phyloP scores from a whole-genome alignment of 1,139 yeast species.

The Candida sanyaensis region DNA sequence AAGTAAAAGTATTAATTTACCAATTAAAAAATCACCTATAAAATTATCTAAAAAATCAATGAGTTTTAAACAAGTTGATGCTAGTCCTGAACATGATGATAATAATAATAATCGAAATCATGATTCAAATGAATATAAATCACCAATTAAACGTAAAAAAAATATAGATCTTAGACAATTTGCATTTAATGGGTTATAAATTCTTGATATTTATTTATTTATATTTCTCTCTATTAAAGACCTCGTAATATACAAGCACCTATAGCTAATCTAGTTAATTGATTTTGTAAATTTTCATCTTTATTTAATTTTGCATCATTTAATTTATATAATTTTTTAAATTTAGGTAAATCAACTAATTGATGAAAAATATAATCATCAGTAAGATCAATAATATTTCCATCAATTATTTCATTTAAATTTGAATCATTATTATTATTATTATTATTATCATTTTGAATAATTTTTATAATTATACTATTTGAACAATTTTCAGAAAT shows the following conservation, averaged over 20 bases:
- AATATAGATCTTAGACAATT: constrained; percentile 14
- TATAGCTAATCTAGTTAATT: constrained; percentile 37
- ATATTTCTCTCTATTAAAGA: neutral
- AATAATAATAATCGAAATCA: neutral
- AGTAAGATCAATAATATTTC: constrained; percentile 16
- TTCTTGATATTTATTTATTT: neutral
- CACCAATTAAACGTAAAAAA: constrained; percentile 2
- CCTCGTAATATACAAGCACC: constrained; percentile 46
- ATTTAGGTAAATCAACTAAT: constrained; percentile 29
- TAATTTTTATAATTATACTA: constrained; percentile 35
- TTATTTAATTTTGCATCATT: constrained; percentile 28
- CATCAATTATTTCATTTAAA: constrained; percentile 14
- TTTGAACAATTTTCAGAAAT: constrained; percentile 31
- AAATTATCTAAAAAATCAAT: neutral
- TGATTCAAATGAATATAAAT: neutral
- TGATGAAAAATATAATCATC: constrained; percentile 25
- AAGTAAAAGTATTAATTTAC: constrained; percentile 5
- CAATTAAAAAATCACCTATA: constrained; percentile 1
- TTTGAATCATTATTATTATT: too few relatives aligned
- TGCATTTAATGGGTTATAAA: constrained; percentile 12
- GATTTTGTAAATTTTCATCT: constrained; percentile 21
- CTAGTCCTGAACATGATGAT: constrained; percentile 11
- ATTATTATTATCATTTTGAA: too few relatives aligned
- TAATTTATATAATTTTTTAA: constrained; percentile 42
- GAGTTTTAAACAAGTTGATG: constrained; percentile 1